Conservation (phyloP, 2,329 filamentous ascomycete genomes). For the Penicillium corylophilum region DNA sequence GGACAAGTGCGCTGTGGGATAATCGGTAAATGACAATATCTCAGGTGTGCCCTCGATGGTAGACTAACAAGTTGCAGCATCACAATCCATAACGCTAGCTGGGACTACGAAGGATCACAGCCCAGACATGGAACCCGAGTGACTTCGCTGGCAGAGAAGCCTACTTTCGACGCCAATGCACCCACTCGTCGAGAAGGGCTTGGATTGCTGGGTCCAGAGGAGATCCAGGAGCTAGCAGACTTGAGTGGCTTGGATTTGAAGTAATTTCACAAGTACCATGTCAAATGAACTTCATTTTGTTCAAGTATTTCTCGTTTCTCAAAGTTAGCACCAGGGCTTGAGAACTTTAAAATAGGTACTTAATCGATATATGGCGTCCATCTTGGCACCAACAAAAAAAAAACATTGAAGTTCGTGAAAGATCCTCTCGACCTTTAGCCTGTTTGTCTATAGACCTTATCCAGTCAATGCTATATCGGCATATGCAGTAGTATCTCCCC, state of each 20-base stretch:
- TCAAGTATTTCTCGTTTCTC: too few relatives aligned
- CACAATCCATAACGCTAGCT: constrained; percentile 72
- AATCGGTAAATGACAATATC: constrained; percentile 52
- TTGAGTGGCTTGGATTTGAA: constrained; percentile 5
- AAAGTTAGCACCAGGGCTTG: too few relatives aligned
- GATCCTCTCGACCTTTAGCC: too few relatives aligned
- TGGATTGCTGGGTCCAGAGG: constrained; percentile 60
- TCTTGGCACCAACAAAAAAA: too few relatives aligned
- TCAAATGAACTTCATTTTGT: too few relatives aligned
- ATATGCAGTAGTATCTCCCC: too few relatives aligned
- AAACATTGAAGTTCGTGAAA: too few relatives aligned
- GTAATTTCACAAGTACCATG: not conserved
- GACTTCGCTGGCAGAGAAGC: constrained; percentile 69
- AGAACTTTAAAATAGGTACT: too few relatives aligned
- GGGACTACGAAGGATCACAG: constrained; percentile 68
- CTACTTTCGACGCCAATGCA: constrained; percentile 63
- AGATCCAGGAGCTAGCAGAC: constrained; percentile 36
- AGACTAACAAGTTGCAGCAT: constrained; percentile 48
- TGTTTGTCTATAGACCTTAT: too few relatives aligned
- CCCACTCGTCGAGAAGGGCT: constrained; percentile 66
- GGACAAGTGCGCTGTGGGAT: constrained; percentile 69
- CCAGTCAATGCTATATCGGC: too few relatives aligned
- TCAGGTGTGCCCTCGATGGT: too few relatives aligned
- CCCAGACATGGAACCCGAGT: constrained; percentile 71
- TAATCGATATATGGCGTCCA: too few relatives aligned